Evolutionary conservation across 164 flowering plant species (phyloP), one percentile per base, ranked within the genome.

Genomic region (Houttuynia cordata): DNA sequence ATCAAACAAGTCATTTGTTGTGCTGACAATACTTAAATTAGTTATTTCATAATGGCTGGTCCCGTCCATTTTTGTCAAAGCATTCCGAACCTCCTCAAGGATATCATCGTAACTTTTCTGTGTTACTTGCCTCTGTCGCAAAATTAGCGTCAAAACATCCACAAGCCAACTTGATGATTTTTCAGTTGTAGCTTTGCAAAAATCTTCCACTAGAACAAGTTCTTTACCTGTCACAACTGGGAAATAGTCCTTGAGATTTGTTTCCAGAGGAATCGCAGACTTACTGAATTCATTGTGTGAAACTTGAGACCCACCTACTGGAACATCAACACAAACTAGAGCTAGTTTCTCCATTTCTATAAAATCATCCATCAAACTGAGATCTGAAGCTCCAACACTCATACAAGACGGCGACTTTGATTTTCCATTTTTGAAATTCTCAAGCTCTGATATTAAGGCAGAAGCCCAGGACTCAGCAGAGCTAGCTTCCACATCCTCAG

Each of bases 321-420:
- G 75, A 20, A 63, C 62, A 61, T 78, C 83, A 4, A 71, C 73
- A 56, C 87, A 75, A 63, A 90, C 88, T 52, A 93, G 76, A 45
- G 98, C 96, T 21, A 87, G 55, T 71, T 81, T 84, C 73, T 92
- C 98, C 91, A 87, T 87, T 71, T 92, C 91, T 21, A 72, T 80
- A 66, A 85, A 85, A 74, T 88, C 96, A 77, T 87, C 87, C 97
- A 91, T 86, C 23, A 84, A 71, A 59, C 81, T 79, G 64, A 85
- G 71, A 7, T 85, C 96, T 22, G 83, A 67, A 68, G 61, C 68
- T 71, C 65, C 78, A 66, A 73, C 62, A 65, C 57, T 62, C 64
- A 61, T 82, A 58, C 60, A 57, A 60, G 75, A 76, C 30, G 61
- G 62, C 50, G 57, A 71, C 71, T 69, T 78, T 40, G 71, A 55